Conservation (phyloP, 257 asterid species). For the Knoxia roxburghii region DNA sequence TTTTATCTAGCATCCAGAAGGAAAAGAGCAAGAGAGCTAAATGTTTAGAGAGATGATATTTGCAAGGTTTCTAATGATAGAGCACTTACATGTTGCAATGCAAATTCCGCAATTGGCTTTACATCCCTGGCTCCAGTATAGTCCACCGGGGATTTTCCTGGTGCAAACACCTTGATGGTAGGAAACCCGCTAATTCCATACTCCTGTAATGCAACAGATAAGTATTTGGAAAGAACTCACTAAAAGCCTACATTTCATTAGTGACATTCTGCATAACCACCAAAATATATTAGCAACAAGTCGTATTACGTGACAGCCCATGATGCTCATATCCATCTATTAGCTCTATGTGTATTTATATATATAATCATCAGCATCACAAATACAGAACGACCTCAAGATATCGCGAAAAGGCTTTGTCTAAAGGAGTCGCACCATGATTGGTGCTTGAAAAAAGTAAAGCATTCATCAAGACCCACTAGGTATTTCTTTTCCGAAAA, state of each 20-base stretch:
- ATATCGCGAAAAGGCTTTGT: neutral
- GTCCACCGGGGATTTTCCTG: constrained; percentile 81
- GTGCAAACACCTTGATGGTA: constrained; percentile 86
- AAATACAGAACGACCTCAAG: neutral
- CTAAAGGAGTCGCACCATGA: neutral
- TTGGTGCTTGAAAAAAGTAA: neutral
- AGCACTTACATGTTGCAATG: constrained; percentile 53
- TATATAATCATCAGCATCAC: neutral
- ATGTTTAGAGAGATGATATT: neutral
- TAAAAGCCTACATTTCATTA: neutral
- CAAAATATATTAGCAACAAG: too few species aligned
- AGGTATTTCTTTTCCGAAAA: neutral
- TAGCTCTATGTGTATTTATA: too few species aligned
- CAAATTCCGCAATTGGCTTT: constrained; percentile 73
- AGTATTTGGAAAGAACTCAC: neutral
- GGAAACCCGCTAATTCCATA: constrained; percentile 91
- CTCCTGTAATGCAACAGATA: constrained; percentile 43
- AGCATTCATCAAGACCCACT: neutral
- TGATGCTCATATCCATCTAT: too few species aligned
- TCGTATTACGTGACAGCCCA: too few species aligned
- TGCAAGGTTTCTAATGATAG: neutral
- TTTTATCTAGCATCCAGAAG: neutral
- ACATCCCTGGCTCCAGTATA: constrained; percentile 93
- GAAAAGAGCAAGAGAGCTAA: neutral
- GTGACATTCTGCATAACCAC: too few species aligned